These are phyloP conservation scores for Colletotrichum sp. DNA, from an alignment of 2,329 filamentous ascomycete species.

Conservation along the genomic window DNA sequence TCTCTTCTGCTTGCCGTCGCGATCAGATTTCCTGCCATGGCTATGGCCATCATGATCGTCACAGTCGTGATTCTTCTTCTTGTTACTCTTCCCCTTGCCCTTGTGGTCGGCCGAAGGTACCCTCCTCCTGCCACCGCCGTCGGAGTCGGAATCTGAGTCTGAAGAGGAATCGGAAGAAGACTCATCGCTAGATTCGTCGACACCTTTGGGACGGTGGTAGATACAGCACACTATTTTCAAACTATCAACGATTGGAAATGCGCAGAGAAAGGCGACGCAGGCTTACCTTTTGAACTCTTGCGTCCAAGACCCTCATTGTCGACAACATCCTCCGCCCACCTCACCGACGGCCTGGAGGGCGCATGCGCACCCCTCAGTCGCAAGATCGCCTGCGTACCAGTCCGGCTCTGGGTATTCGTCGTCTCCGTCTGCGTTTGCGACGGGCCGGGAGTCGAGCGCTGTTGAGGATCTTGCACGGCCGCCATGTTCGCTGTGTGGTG, in stretches of 20 bases:
- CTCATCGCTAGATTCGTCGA: slow-evolving; percentile 82
- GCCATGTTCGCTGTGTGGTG: neutral
- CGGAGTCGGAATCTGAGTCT: slow-evolving; percentile 56
- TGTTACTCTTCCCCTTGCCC: slow-evolving; percentile 40
- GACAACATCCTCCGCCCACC: slow-evolving; percentile 91
- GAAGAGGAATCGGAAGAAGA: slow-evolving; percentile 64
- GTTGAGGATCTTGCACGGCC: slow-evolving; percentile 31
- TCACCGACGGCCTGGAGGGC: slow-evolving; percentile 67
- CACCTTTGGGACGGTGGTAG: slow-evolving; percentile 84
- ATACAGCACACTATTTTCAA: slow-evolving; percentile 87
- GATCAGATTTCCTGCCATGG: slow-evolving; percentile 23
- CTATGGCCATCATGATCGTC: slow-evolving; percentile 39
- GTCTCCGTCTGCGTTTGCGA: slow-evolving; percentile 39
- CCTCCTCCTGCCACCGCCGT: slow-evolving; percentile 28
- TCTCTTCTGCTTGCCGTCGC: slow-evolving; percentile 45
- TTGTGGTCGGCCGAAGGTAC: slow-evolving; percentile 35
- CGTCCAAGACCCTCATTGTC: slow-evolving; percentile 95
- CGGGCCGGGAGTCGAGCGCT: slow-evolving; percentile 31
- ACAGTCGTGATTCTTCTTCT: slow-evolving; percentile 38
- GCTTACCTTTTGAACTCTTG: slow-evolving; percentile 88
- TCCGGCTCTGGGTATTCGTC: slow-evolving; percentile 30
- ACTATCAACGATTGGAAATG: neutral
- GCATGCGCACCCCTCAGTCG: slow-evolving; percentile 56
- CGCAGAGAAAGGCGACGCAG: neutral
- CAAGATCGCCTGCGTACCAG: slow-evolving; percentile 44